A percentile compares a stretch with the other conserved stretches of the same genome.
phyloP scores from a whole-genome alignment of 129 eudicot species.

The Tagetes erecta region DNA sequence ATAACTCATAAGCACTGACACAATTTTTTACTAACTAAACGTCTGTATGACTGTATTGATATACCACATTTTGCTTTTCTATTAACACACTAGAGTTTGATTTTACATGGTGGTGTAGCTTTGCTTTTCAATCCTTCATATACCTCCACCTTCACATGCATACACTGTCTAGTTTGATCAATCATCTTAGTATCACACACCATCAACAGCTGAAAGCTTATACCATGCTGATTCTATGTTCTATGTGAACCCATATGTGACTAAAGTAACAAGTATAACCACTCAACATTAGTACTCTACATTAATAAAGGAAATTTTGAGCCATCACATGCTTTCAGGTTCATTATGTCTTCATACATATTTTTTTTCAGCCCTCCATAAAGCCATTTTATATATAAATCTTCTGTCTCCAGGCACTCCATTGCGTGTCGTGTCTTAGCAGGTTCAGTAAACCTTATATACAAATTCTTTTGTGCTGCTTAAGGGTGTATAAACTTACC shows the following conservation, averaged over 20 bases:
- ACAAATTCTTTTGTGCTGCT: not conserved
- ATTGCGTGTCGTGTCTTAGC: not conserved
- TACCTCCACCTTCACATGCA: conserved; percentile 3
- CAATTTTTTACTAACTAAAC: not conserved
- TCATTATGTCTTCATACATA: not conserved
- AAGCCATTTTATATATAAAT: too few species aligned
- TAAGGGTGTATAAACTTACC: not conserved
- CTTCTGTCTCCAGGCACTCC: not conserved
- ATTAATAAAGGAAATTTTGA: not conserved
- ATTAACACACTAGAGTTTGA: conserved; percentile 13
- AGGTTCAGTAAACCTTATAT: conserved; percentile 12
- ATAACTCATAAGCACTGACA: not conserved
- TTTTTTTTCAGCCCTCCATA: not conserved
- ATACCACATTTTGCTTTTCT: not conserved
- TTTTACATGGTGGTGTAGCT: not conserved
- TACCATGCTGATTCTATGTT: not conserved
- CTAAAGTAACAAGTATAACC: conserved; percentile 6
- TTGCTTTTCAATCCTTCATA: not conserved
- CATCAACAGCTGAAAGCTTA: conserved; percentile 12
- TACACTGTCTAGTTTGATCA: conserved; percentile 12
- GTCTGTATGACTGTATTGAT: not conserved
- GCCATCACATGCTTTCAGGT: conserved; percentile 9
- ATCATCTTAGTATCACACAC: not conserved
- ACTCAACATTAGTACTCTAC: not conserved
- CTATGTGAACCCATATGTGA: conserved; percentile 2